Evolutionary conservation across 192 early-diverging fungal species (phyloP), one percentile per base, ranked within the genome.

Genomic region (Podila epigama): DNA sequence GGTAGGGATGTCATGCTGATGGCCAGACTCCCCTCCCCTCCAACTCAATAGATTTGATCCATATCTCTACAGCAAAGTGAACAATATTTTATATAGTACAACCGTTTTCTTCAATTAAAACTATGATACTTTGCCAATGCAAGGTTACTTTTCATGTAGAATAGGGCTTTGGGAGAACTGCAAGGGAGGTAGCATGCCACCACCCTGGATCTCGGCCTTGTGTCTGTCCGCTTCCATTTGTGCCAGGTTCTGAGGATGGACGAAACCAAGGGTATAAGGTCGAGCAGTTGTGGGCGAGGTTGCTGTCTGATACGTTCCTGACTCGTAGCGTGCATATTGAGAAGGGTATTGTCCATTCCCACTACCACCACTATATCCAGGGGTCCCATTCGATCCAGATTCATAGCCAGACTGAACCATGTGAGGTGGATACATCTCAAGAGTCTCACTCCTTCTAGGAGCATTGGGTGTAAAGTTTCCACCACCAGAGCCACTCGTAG

Each of bases 1-100:
- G 73, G 73, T 11, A 36, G 73, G 37, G 73, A 77, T 53, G 27
- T 54, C 13, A 77, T 77, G 66, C 68, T 77, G 65, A 61, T 68
- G 1, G 73, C 73, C 51, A 68, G 35, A 37, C 73, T n/a, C 62
- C 36, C 57, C 33, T 34, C 25, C 20, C 3, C 10, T 31, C 18
- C 55, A 58, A 40, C 31, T 6, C 27, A 6, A 53, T 55, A 22
- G 29, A 55, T 55, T 32, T 55, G n/a, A n/a, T n/a, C n/a, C n/a
- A n/a, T n/a, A n/a, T n/a, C 44, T 48, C 44, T 22, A 48, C n/a
- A 48, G 44, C 20, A 48, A 22, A 48, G 13, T 9, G 7, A 18
- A 22, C 25, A 48, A 10, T 11, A 9, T 9, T 48, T 39, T 48
- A 48, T 22, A 48, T 22, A 22, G 25, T 22, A 48, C n/a, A 18